Conservation (phyloP, 257 asterid species). For the Cinchona pubescens region DNA sequence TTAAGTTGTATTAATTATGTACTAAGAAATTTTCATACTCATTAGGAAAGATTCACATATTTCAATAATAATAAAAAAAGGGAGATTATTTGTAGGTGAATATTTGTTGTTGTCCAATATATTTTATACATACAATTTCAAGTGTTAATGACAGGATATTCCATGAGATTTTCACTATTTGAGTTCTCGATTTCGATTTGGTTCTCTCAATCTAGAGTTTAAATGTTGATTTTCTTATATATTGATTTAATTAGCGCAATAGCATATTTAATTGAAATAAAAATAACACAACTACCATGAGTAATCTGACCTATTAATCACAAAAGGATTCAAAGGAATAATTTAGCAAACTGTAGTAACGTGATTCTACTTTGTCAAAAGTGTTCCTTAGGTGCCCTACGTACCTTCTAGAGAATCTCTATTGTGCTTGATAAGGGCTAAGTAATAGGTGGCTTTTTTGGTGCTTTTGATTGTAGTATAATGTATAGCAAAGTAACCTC, state of each 20-base stretch:
- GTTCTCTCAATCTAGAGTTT: background rate
- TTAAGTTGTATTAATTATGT: background rate
- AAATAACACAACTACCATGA: background rate
- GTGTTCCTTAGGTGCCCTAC: background rate
- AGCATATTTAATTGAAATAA: background rate
- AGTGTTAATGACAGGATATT: background rate
- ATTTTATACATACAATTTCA: background rate
- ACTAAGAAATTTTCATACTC: slow-evolving; percentile 2
- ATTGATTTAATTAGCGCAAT: background rate
- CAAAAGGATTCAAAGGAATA: too few relatives aligned
- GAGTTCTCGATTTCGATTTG: background rate
- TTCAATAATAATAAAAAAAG: background rate
- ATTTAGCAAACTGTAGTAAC: background rate
- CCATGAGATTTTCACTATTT: background rate
- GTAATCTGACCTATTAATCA: background rate
- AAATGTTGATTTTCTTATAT: background rate
- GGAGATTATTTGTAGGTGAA: background rate
- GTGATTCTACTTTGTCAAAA: background rate
- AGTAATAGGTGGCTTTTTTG: slow-evolving; percentile 12
- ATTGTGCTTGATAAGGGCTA: slow-evolving; percentile 17
- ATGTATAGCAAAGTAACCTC: slow-evolving; percentile 18
- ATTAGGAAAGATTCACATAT: background rate
- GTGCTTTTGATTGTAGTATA: background rate
- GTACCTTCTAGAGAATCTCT: slow-evolving; percentile 15
- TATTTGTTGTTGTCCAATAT: background rate